phyloP scores from a whole-genome alignment of 495 filamentous ascomycete species.

The Penicillium paradoxum region DNA sequence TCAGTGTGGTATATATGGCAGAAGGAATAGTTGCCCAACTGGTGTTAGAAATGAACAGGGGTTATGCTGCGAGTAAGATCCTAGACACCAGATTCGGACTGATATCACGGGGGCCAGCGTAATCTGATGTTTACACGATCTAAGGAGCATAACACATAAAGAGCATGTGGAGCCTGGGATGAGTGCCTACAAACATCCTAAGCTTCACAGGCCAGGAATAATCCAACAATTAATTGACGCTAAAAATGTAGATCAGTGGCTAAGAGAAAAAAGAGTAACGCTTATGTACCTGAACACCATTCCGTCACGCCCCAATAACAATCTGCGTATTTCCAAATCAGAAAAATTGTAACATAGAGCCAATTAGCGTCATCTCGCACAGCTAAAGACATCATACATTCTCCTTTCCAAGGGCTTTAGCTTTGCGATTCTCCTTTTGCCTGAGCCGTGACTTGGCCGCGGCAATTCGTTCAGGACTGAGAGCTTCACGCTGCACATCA shows the following conservation, averaged over 20 bases:
- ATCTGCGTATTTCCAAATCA: conserved; percentile 2
- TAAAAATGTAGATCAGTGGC: background rate
- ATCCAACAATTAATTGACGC: background rate
- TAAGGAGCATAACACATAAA: too few relatives aligned
- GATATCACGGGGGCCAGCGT: too few relatives aligned
- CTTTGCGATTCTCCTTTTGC: conserved; percentile 40
- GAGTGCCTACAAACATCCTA: too few relatives aligned
- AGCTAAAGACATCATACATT: conserved; percentile 10
- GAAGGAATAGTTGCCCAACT: too few relatives aligned
- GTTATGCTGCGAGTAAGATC: too few relatives aligned
- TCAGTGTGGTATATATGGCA: too few relatives aligned
- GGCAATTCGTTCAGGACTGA: conserved; percentile 55
- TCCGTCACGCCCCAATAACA: background rate
- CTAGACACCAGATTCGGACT: too few relatives aligned
- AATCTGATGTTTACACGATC: too few relatives aligned
- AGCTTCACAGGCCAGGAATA: too few relatives aligned
- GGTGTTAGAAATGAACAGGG: too few relatives aligned
- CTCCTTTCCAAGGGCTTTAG: conserved; percentile 28
- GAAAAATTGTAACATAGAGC: background rate
- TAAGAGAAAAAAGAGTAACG: background rate
- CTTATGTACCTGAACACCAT: background rate
- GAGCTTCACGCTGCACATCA: conserved; percentile 32
- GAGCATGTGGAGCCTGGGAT: too few relatives aligned
- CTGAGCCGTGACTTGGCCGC: conserved; percentile 62
- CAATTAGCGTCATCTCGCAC: background rate